Base-by-base conservation (phyloP, 805 yeast genomes). In the Komagataella ulmi region DNA sequence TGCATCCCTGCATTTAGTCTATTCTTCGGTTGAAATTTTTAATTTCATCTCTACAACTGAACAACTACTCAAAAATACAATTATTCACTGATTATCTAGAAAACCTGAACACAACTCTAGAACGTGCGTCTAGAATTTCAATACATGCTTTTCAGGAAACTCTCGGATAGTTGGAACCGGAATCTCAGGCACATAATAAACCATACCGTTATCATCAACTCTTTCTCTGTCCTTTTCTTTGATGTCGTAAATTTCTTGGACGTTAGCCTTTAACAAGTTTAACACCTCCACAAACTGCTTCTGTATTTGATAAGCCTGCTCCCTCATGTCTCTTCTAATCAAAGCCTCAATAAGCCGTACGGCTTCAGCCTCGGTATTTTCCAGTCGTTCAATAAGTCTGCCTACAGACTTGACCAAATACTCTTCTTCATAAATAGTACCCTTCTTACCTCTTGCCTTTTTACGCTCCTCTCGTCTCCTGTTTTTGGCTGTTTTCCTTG, bases 391-490 rank as follows among this genome's bases (percentile, higher is more conserved):
- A 40, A 88, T 67, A 63, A 93, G 74, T 63, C 99, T 80, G 3
- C 96, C 93, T 53, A 88, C 81, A 3, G 97, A 90, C 58, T 79
- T 80, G 49, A 93, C 83, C 52, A 93, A 76, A 65, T 93, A 93
- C 65, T 93, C 98, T 65, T 93, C 99, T 66, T 93, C 99, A 61
- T 93, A 93, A 18, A 93, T 85, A 6, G 97, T 91, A 48, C 98
- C 98, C 70, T 93, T 93, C 72, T 95, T 88, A 54, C 99, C 99
- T 59, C 96, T 80, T 2, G 99, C 99, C 54, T 81, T 78, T 70
- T 93, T 93, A 60, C 99, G 80, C 63, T 91, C 99, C 67, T 91
- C 97, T 57, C 99, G 80, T 65, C 96, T 86, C 57, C 83, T 80
- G 66, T 93, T 93, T 69, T 93, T 93, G 6, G 95, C 78, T 0